Evolutionary conservation across 306 rosid species (phyloP), one percentile per base, ranked within the genome.

Genomic region (Biancaea sappan): DNA sequence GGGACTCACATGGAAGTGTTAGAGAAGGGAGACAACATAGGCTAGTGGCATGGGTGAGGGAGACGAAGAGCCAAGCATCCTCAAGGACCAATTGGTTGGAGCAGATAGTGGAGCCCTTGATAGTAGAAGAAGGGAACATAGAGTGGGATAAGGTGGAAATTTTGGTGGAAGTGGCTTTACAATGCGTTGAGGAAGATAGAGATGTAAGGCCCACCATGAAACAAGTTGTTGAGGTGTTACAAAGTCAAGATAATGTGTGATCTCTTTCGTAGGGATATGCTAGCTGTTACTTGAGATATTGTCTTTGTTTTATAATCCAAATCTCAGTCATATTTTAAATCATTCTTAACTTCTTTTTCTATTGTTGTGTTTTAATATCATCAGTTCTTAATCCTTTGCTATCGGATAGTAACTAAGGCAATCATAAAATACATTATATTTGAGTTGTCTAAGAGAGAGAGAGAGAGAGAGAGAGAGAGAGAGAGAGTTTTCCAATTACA

Each of bases 191-290:
- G 22, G 82, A 82, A 76, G 73, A 85, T 8, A 82, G 4, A 57
- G 84, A 75, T 11, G 70, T 69, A 40, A 76, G 89, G 38, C 86
- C 86, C n/a, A 73, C 73, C 15, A 82, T 85, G 89, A 76, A 80
- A 5, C 83, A 79, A 26, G 86, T 82, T 0, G 81, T 79, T 34
- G 75, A 79, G 80, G 78, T 70, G 83, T 85, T 81, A 56, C 16
- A 50, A 19, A 50, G 48, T 1, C 48, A 25, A 25, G 73, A 76
- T 28, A 66, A 31, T 66, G 62, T 60, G 48, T 2, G n/a, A n/a
- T n/a, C n/a, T n/a, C n/a, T n/a, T n/a, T n/a, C n/a, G n/a, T n/a
- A n/a, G n/a, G n/a, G n/a, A n/a, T n/a, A n/a, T n/a, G n/a, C n/a
- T n/a, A n/a, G n/a, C n/a, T n/a, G n/a, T n/a, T n/a, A n/a, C n/a